Evolutionary conservation across 2,329 filamentous ascomycete species (phyloP), one percentile per base, ranked within the genome.

Genomic region (Xylaria arbuscula): DNA sequence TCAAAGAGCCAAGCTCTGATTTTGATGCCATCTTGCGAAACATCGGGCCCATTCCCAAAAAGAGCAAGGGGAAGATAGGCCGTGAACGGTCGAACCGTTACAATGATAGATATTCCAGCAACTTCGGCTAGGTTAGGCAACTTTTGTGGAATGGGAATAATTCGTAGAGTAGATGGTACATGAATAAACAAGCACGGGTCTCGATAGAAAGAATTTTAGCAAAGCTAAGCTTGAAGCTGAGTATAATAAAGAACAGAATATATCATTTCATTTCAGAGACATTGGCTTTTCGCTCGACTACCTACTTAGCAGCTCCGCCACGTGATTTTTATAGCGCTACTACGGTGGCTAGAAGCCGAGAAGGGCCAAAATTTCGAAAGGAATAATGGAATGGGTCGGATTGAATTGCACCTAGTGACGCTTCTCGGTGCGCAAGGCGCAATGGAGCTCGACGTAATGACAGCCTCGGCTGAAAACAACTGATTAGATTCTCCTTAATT

Each of bases 21-120:
- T 71, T 71, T 8, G 69, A 71, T 28, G 48, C 66, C 0, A 71
- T 71, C 48, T 62, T 71, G 42, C 32, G 64, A 17, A 71, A 69
- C 10, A 71, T 71, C 11, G 64, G 57, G 8, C 60, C 63, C 1
- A 56, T 69, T 13, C 11, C 61, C 0, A 71, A 67, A 64, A 62
- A 62, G 8, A 45, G 34, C 0, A 64, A 58, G 6, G 42, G 42
- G 2, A 68, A 57, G 0, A 53, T 19, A 15, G 9, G 62, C 22
- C 62, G 66, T 11, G 62, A 66, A 34, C 48, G 68, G 34, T 59
- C 54, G 13, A 62, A 36, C 53, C 62, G 68, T 9, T 70, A 68
- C 42, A 68, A 68, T 24, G 68, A 70, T 47, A 63, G 68, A 19
- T 70, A 68, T 47, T 57, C 58, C 2, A 69, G 62, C 66, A 70